phyloP scores from a whole-genome alignment of 805 yeast species.

The Vanderwaltozyma tropicalis region DNA sequence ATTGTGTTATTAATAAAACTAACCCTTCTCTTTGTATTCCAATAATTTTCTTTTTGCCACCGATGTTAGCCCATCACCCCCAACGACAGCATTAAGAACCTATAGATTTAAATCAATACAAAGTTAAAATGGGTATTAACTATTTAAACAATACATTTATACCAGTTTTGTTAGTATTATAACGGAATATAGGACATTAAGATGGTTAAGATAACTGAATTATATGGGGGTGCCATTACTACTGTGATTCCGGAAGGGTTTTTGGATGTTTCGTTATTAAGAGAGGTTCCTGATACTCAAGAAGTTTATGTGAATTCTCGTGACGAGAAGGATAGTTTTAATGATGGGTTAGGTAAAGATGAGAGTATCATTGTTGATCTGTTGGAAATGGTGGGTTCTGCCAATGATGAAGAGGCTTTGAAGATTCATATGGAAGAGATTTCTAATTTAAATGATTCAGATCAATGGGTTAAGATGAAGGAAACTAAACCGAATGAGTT shows the following conservation, averaged over 20 bases:
- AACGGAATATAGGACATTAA: background rate
- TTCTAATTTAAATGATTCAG: conserved; percentile 33
- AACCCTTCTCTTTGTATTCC: no score
- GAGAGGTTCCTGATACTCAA: conserved; percentile 89
- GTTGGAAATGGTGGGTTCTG: conserved; percentile 39
- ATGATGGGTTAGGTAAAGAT: conserved; percentile 32
- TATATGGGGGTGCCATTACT: conserved; percentile 80
- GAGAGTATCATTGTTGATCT: conserved; percentile 57
- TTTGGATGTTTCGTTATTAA: conserved; percentile 64
- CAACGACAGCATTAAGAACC: no score
- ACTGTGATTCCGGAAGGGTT: conserved; percentile 48
- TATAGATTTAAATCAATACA: no score
- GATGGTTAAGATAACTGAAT: conserved; percentile 11
- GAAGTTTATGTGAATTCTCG: conserved; percentile 64
- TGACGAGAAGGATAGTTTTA: conserved; percentile 25
- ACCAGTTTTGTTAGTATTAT: no score
- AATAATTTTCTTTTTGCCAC: no score
- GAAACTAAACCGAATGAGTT: conserved; percentile 7
- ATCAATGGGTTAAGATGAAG: conserved; percentile 24
- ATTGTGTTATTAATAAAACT: no score
- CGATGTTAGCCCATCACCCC: no score
- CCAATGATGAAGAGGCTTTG: conserved; percentile 34
- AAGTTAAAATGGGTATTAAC: no score
- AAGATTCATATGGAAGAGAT: conserved; percentile 48
- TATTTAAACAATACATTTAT: no score